Base-by-base conservation (phyloP, 2,329 filamentous ascomycete species). In the Blastomyces percursus region DNA sequence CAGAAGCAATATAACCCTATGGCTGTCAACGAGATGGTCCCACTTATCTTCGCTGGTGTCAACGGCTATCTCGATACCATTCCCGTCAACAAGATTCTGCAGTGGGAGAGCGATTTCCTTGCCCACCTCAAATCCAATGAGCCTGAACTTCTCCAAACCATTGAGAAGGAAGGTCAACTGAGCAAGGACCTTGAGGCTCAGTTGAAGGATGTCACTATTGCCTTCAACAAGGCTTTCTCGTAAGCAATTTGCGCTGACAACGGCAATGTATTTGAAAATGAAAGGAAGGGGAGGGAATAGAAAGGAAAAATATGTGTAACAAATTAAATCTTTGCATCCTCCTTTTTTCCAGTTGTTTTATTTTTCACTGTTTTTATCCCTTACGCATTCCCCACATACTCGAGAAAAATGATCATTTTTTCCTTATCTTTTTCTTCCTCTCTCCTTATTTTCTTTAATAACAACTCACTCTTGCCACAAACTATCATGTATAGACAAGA, bases 21-120 rank as follows among this genome's bases (percentile, higher is more conserved):
- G 92, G 90, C 91, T 71, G 93, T 97, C 77, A 94, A 95, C 84
- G 93, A 99, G 84, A 97, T 97, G 93, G 94, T 99, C 83, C 94
- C 94, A 71, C 87, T 99, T 71, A 97, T 99, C 85, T 99, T 86
- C 81, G 93, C 94, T 70, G 94, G 94, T 95, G 91, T 99, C 82
- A 97, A 97, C 82, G 94, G 94, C 84, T 82, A 85, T 81, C 87
- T 99, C 71, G 94, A 99, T 83, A 76, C 68, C 72, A 84, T 99
- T 69, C 94, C 94, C 68, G 94, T 97, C 75, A 77, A 69, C 86
- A 96, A 93, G 88, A 89, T 99, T 72, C 86, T 94, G 68, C 79
- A 86, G 78, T 99, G 93, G 91, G 94, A 99, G 85, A 71, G 87
- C 74, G 93, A 97, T 81, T 95, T 96, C 88, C 83, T 96, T 67